Evolutionary conservation across 257 asterid genomes (phyloP), one percentile per base, ranked within the genome.

Genomic region (Scutellaria minor): DNA sequence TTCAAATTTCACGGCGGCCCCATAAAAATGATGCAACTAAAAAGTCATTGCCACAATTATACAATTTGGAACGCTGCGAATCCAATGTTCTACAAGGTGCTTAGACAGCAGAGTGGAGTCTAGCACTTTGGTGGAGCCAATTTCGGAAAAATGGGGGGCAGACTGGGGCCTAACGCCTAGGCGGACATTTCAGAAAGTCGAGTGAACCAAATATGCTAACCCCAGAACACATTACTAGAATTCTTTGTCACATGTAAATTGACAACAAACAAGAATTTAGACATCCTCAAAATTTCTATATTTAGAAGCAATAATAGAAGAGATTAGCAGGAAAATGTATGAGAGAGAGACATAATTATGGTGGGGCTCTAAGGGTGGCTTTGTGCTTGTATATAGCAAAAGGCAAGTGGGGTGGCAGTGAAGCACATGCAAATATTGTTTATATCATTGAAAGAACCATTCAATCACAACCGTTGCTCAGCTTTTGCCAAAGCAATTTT

Each of bases 341-440:
- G 67, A 63, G 68, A 51, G 35, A 69, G 50, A 68, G 11, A 68
- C 41, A 39, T 46, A 54, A 62, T 66, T 72, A 52, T 61, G 44
- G 71, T 61, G 75, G 65, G 68, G 77, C 55, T 31, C 37, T 59
- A 63, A 39, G 45, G 13, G 11, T 24, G 35, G 45, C 54, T 68
- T 69, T 66, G 71, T 35, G 47, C 39, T 48, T 63, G 71, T 18
- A 39, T 35, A 65, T 47, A 67, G 53, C 59, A 61, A 9, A 63
- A 66, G 68, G 70, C 57, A 64, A 35, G 81, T 78, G 80, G 81
- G 76, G 39, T 65, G 75, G 64, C 61, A 66, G 71, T 57, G 75
- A 79, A 51, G 78, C 77, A 71, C 70, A 80, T 42, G 71, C 41
- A 58, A 48, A 75, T 39, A 62, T 76, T 67, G 74, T 67, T 48